Base-by-base conservation (phyloP, 768 basidiomycete genomes). In the Pleurotus djamor region DNA sequence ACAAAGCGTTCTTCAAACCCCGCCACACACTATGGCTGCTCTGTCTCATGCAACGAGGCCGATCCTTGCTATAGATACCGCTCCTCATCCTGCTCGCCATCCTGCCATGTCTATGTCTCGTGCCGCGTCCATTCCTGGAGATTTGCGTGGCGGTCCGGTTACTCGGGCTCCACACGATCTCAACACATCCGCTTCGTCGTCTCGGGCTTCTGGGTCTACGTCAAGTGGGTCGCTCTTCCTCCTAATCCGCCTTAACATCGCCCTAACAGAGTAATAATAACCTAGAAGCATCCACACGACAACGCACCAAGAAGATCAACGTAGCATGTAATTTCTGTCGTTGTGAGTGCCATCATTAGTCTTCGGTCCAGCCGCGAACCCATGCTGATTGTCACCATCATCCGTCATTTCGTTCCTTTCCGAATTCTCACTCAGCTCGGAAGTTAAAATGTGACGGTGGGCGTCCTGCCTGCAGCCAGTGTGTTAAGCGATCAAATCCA, bases 301-400 rank as follows among this genome's bases (percentile, higher is more conserved):
- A 83, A 64, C 82, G 89, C 59, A 83, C 87, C 57, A 92, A 92
- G 79, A 92, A 94, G 74, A 93, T 93, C 57, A 91, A 88, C 17
- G 91, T 93, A 48, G 92, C 92, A 41, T 94, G 92, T 77, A 92
- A 94, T 72, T 94, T 94, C 71, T 94, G 92, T 76, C 88, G 92
- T 62, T 92, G 92, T 92, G 71, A 75, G 90, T 81, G 8, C 37
- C 58, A 62, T 61, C 66, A 32, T 55, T 61, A 59, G 28, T 58
- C 48, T 56, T 43, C 21, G 21, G 50, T 47, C 45, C 16, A 47
- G 56, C 37, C 37, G 5, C 21, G 49, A 47, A 34, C 52, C 59
- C 33, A 64, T 60, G 32, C 66, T 67, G 45, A 57, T 64, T 52
- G 14, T n/a, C 44, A 28, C 21, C 21, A 28, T 28, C 21, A 28